Conservation (phyloP, 2,329 filamentous ascomycete genomes). For the Talaromyces amestolkiae region DNA sequence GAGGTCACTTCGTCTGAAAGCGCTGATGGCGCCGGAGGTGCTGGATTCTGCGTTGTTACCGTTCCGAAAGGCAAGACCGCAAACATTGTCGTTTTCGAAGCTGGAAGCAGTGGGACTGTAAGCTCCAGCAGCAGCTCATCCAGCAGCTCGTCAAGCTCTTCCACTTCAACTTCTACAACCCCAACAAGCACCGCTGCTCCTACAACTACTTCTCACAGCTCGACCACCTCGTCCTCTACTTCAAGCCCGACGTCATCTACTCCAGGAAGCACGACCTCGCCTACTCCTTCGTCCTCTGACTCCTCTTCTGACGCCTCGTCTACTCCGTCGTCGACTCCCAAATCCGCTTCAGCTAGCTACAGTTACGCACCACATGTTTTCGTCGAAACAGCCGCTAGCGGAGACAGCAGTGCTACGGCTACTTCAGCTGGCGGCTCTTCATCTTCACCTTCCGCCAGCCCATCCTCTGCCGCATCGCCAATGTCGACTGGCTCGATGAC, state of each 20-base stretch:
- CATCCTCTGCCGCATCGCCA: slow-evolving; percentile 14
- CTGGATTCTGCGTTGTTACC: slow-evolving; percentile 73
- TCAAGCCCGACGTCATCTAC: slow-evolving; percentile 24
- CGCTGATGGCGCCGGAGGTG: slow-evolving; percentile 63
- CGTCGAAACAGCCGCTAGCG: slow-evolving; percentile 19
- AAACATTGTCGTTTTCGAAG: slow-evolving; percentile 63
- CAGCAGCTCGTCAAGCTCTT: slow-evolving; percentile 6
- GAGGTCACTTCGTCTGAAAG: slow-evolving; percentile 56
- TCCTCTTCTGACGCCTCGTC: slow-evolving; percentile 12
- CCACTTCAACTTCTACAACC: slow-evolving; percentile 15
- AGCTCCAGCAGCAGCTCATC: slow-evolving; percentile 16
- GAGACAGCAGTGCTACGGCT: not conserved
- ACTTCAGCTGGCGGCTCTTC: slow-evolving; percentile 3
- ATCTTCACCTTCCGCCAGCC: slow-evolving; percentile 3
- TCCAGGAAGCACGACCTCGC: not conserved
- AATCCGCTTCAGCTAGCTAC: slow-evolving; percentile 27
- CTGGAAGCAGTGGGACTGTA: slow-evolving; percentile 34
- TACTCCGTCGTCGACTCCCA: slow-evolving; percentile 9
- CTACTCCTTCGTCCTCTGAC: slow-evolving; percentile 12
- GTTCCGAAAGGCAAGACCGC: slow-evolving; percentile 65
- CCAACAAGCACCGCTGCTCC: slow-evolving; percentile 20
- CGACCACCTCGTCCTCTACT: slow-evolving; percentile 21
- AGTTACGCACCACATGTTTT: slow-evolving; percentile 33
- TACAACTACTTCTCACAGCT: slow-evolving; percentile 22
- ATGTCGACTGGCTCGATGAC: slow-evolving; percentile 18